Evolutionary conservation across 2,329 filamentous ascomycete species (phyloP).

Genomic region (Penicillium oxalicum): DNA sequence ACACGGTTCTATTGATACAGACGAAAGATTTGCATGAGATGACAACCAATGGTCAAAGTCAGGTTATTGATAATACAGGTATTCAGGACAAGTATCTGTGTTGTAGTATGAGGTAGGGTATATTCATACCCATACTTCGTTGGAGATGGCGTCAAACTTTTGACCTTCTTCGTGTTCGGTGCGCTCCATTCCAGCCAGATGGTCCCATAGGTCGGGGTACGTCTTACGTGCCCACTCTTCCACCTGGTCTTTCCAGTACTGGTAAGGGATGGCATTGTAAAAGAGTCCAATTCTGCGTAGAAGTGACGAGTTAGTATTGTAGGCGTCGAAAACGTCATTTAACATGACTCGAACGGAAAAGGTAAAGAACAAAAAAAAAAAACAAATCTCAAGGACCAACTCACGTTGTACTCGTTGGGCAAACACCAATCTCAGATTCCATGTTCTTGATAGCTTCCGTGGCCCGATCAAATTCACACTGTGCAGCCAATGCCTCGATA

Average conservation of each 20-base stretch:
- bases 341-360: no score
- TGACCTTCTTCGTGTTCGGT: slow-evolving; percentile 31
- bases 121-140: slow-evolving; percentile 21
- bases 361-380: not conserved
- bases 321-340: not conserved
- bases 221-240: slow-evolving; percentile 66
- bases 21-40: no score
- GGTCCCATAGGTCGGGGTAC: slow-evolving; percentile 64
- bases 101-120: not conserved
- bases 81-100: no score
- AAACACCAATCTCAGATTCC: slow-evolving; percentile 59
- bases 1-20: no score
- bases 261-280: slow-evolving; percentile 66
- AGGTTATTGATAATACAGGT: no score
- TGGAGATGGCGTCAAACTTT: slow-evolving; percentile 26
- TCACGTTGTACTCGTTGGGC: slow-evolving; percentile 66
- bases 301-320: slow-evolving; percentile 5
- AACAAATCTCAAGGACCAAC: slow-evolving; percentile 31
- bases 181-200: slow-evolving; percentile 48
- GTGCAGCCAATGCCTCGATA: slow-evolving; percentile 66
- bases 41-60: no score
- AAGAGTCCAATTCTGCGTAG: slow-evolving; percentile 61
- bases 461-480: slow-evolving; percentile 63
- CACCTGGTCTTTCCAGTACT: slow-evolving; percentile 61
- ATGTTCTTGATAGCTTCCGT: slow-evolving; percentile 61